These are phyloP conservation scores for Cymbopogon citratus DNA, from an alignment of 176 grass and related monocot genomes.

Conservation along the genomic window DNA sequence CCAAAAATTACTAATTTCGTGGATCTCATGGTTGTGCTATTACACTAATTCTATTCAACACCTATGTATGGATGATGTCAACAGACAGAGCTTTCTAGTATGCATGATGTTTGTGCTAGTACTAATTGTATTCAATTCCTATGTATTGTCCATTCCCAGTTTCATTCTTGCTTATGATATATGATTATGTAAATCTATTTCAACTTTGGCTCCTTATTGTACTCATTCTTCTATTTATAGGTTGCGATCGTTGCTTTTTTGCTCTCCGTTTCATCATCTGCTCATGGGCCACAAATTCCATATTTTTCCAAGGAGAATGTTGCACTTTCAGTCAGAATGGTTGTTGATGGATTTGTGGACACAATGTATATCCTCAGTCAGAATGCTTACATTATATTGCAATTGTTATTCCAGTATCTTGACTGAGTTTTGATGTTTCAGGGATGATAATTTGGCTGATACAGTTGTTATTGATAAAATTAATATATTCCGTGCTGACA, in stretches of 20 bases:
- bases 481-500: constrained; percentile 85
- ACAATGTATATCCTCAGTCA: constrained; percentile 46
- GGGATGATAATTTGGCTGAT: constrained; percentile 50
- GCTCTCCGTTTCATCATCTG: constrained; percentile 53
- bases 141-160: background rate
- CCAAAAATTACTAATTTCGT: background rate
- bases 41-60: no score
- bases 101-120: constrained; percentile 1
- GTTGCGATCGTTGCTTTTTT: constrained; percentile 85
- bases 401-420: background rate
- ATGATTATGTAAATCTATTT: constrained; percentile 3
- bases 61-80: no score
- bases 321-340: constrained; percentile 61
- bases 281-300: constrained; percentile 50
- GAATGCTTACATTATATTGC: constrained; percentile 19
- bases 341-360: constrained; percentile 94
- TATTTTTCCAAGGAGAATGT: constrained; percentile 65
- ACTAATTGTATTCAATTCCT: background rate
- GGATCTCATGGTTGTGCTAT: no score
- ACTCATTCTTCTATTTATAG: constrained; percentile 49
- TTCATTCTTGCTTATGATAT: constrained; percentile 10
- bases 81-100: background rate
- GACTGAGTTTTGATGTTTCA: constrained; percentile 42
- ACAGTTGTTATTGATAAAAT: constrained; percentile 74
- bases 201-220: background rate